These are phyloP conservation scores for Blastomyces gilchristii DNA, from an alignment of 2,329 filamentous ascomycete species.

Conservation along the genomic window DNA sequence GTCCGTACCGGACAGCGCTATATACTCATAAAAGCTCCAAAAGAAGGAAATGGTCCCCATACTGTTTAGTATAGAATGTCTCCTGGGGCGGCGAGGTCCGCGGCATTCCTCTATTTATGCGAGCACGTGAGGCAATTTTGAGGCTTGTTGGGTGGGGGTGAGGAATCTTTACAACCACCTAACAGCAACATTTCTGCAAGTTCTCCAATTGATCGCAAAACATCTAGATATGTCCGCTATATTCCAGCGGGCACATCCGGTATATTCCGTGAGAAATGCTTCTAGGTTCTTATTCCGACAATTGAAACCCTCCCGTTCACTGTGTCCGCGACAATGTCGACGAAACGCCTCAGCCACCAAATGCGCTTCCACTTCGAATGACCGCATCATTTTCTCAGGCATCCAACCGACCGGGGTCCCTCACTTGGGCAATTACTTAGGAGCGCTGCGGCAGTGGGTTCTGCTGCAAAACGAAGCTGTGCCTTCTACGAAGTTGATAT, in stretches of 20 bases:
- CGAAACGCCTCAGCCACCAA: neutral
- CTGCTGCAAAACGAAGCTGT: constrained; percentile 56
- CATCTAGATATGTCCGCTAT: neutral
- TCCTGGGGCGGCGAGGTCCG: neutral
- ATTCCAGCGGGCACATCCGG: neutral
- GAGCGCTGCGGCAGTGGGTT: constrained; percentile 80
- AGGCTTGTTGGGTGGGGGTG: neutral
- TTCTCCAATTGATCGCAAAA: neutral
- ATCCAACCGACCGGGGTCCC: constrained; percentile 94
- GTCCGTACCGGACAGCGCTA: neutral
- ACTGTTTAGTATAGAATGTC: neutral
- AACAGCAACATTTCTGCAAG: neutral
- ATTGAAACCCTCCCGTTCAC: neutral
- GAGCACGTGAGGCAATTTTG: neutral
- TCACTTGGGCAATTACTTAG: constrained; percentile 90
- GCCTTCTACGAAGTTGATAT: constrained; percentile 51
- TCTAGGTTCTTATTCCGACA: neutral
- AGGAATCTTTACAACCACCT: neutral
- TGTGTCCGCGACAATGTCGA: constrained; percentile 9
- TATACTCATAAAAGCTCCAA: neutral
- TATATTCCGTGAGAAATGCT: neutral
- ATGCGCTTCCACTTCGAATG: constrained; percentile 8
- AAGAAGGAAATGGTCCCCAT: neutral
- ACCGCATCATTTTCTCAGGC: constrained; percentile 70
- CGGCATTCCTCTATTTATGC: neutral